These are phyloP conservation scores for Skeletonema potamos DNA, from an alignment of 108 stramenopile species.

Conservation along the genomic window DNA sequence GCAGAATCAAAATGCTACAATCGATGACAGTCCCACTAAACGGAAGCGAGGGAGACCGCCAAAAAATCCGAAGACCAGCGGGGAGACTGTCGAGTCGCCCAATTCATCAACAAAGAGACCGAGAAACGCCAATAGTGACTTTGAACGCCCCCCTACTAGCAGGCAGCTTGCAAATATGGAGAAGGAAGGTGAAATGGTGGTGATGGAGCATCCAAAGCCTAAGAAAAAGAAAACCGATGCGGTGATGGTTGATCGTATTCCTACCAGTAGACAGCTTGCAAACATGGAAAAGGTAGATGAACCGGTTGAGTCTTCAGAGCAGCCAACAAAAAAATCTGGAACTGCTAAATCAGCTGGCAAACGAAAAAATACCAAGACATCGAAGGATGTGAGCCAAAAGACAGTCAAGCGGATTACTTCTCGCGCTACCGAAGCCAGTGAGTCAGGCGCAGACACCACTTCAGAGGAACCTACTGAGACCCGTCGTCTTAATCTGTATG, in stretches of 20 bases:
- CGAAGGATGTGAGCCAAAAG: slow-evolving; percentile 8
- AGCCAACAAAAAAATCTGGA: slow-evolving; percentile 5
- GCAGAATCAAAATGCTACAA: not conserved
- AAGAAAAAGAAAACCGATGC: slow-evolving; percentile 2
- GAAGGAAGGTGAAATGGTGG: not conserved
- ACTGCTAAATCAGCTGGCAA: slow-evolving; percentile 6
- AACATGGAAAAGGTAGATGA: not conserved
- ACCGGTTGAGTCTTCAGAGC: slow-evolving; percentile 1
- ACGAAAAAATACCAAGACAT: not conserved
- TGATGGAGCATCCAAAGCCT: not conserved
- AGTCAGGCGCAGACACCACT: slow-evolving; percentile 17
- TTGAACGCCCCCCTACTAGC: not conserved
- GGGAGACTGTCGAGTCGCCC: not conserved
- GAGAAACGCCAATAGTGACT: not conserved
- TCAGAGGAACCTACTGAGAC: slow-evolving; percentile 2
- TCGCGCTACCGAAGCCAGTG: slow-evolving; percentile 7
- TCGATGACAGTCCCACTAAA: slow-evolving; percentile 22
- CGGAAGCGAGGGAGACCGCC: slow-evolving; percentile 26
- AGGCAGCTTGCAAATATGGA: slow-evolving; percentile 7
- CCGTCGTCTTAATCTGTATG: slow-evolving; percentile 48
- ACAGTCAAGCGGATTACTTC: not conserved
- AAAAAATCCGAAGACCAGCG: not conserved
- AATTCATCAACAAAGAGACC: slow-evolving; percentile 11
- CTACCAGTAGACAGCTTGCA: slow-evolving; percentile 2
- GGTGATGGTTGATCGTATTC: not conserved